Conservation (phyloP, 1,284 basidiomycete genomes). For the Ceratobasidium sp. region DNA sequence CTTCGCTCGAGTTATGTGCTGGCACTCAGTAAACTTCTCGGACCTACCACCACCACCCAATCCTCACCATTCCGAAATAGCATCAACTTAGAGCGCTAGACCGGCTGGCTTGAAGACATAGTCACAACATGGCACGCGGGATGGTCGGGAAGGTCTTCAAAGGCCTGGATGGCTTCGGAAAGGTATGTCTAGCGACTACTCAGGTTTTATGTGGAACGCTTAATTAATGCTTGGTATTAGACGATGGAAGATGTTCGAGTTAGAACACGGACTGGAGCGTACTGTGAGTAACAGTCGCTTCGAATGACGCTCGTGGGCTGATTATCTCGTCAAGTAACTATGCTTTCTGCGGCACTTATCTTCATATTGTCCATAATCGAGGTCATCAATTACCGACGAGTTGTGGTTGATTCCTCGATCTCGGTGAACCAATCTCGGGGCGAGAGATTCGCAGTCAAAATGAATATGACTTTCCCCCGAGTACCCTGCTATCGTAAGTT, state of each 20-base stretch:
- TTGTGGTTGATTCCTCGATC: constrained; percentile 89
- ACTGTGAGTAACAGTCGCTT: constrained; percentile 70
- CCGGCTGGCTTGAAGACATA: too few relatives aligned
- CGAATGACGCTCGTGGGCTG: neutral
- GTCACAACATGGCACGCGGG: too few relatives aligned
- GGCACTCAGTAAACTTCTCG: too few relatives aligned
- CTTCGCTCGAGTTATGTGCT: too few relatives aligned
- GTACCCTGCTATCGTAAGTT: constrained; percentile 95
- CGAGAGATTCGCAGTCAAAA: constrained; percentile 90
- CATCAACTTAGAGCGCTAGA: too few relatives aligned
- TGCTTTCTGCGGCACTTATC: constrained; percentile 93
- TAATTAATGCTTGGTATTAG: constrained; percentile 60
- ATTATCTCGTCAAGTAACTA: constrained; percentile 74
- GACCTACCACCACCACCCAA: too few relatives aligned
- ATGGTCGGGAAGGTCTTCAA: constrained; percentile 80
- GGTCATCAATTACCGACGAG: constrained; percentile 93
- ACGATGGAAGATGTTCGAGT: constrained; percentile 99
- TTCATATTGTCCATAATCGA: constrained; percentile 92
- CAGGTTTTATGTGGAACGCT: constrained; percentile 12
- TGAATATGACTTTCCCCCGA: constrained; percentile 96
- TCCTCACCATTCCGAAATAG: too few relatives aligned
- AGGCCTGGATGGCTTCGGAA: constrained; percentile 97
- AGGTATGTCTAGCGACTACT: constrained; percentile 67
- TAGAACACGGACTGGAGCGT: constrained; percentile 92
- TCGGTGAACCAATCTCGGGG: constrained; percentile 94